A percentile compares a stretch with the other conserved stretches of the same genome.
phyloP scores from a whole-genome alignment of 1,284 basidiomycete species.

The Trametes hirsuta region DNA sequence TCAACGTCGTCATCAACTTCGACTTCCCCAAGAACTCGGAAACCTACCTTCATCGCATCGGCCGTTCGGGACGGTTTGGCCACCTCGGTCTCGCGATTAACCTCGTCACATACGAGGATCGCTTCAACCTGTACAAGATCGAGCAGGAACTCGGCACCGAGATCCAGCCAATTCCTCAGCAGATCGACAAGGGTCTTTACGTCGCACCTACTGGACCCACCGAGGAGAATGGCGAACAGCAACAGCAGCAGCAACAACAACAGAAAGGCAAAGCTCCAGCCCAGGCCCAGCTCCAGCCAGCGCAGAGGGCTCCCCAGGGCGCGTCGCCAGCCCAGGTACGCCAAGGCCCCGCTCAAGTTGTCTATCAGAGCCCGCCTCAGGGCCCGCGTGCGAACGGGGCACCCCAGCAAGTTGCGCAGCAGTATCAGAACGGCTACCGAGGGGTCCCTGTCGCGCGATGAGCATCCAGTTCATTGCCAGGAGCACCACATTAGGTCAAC shows the following conservation, averaged over 20 bases:
- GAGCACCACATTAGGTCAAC: not conserved
- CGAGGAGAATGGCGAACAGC: conserved; percentile 47
- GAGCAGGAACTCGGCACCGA: conserved; percentile 99
- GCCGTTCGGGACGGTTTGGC: conserved; percentile 96
- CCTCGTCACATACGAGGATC: conserved; percentile 94
- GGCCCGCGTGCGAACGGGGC: conserved; percentile 33
- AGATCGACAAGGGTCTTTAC: conserved; percentile 92
- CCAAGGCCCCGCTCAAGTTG: conserved; percentile 28
- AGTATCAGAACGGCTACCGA: conserved; percentile 32
- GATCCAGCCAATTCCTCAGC: conserved; percentile 93
- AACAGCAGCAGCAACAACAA: conserved; percentile 23
- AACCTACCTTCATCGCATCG: conserved; percentile 97
- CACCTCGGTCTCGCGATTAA: conserved; percentile 98
- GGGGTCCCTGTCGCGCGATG: conserved; percentile 40
- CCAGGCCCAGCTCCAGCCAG: conserved; percentile 17
- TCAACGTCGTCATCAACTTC: conserved; percentile 99
- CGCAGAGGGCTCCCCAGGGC: conserved; percentile 7
- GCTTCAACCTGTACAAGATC: conserved; percentile 97
- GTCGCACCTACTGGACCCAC: conserved; percentile 65
- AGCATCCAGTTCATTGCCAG: conserved; percentile 1
- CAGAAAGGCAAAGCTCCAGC: conserved; percentile 21
- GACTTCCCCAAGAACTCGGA: conserved; percentile 99
- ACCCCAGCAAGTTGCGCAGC: conserved; percentile 25
- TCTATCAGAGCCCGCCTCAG: conserved; percentile 36
- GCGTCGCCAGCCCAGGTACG: conserved; percentile 18